phyloP scores from a whole-genome alignment of 192 early-diverging fungal species.

The Spizellomyces punctatus region DNA sequence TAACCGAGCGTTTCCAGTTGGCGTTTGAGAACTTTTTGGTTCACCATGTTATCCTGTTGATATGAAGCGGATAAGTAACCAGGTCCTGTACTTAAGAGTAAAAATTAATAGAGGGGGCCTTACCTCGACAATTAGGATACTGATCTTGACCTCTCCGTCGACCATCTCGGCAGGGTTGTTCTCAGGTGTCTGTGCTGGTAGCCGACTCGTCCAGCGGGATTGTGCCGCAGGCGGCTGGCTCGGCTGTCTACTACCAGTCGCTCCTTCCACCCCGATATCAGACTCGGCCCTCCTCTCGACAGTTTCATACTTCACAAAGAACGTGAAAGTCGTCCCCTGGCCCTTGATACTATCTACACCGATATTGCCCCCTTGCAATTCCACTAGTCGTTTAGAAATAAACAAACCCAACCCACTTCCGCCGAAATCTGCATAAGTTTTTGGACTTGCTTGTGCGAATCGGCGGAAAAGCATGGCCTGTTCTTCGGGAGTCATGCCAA shows the following conservation, averaged over 20 bases:
- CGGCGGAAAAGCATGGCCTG: constrained; percentile 32
- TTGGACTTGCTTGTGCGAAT: constrained; percentile 35
- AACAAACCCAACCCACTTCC: constrained; percentile 50
- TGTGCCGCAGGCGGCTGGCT: too few species aligned
- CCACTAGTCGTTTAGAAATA: constrained; percentile 48
- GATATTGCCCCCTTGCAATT: constrained; percentile 43
- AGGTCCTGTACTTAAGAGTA: constrained; percentile 15
- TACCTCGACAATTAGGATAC: constrained; percentile 28
- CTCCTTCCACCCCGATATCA: neutral
- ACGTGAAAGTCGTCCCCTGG: constrained; percentile 35
- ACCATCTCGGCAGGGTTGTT: neutral
- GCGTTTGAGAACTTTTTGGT: constrained; percentile 60
- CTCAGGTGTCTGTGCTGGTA: neutral
- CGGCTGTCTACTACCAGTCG: too few species aligned
- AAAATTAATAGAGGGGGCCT: constrained; percentile 15
- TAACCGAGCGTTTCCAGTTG: constrained; percentile 58
- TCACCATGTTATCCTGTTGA: constrained; percentile 59
- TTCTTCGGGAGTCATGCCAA: constrained; percentile 40
- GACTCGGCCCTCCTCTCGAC: neutral
- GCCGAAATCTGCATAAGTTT: constrained; percentile 49
- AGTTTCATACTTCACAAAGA: constrained; percentile 24
- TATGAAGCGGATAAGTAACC: constrained; percentile 7
- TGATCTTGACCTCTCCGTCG: neutral
- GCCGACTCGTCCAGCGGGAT: neutral
- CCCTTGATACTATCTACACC: constrained; percentile 41